Conservation (phyloP, 495 filamentous ascomycete species). For the Podospora pseudocomata region DNA sequence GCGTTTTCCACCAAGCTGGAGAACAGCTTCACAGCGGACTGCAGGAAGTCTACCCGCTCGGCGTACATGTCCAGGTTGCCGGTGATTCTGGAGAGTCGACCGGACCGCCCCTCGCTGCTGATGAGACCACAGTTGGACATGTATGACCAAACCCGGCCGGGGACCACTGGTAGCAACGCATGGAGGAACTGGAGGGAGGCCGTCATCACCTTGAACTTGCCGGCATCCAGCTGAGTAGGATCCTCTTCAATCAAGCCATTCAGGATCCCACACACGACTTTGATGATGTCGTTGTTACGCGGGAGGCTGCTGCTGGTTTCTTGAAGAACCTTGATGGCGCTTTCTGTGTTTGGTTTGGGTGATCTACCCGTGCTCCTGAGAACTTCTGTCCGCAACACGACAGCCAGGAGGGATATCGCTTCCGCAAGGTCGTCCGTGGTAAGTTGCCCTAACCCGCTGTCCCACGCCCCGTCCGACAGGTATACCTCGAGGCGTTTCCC, state of each 20-base stretch:
- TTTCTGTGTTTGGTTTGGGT: conserved; percentile 30
- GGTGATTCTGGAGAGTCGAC: conserved; percentile 68
- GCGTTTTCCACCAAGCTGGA: conserved; percentile 73
- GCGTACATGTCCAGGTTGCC: conserved; percentile 69
- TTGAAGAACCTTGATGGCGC: conserved; percentile 54
- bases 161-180: conserved; percentile 64
- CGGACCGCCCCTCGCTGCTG: conserved; percentile 65
- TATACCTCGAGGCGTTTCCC: conserved; percentile 66
- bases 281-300: conserved; percentile 71
- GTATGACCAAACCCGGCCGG: conserved; percentile 84
- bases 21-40: conserved; percentile 67
- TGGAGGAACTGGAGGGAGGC: conserved; percentile 77
- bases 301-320: conserved; percentile 70
- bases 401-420: conserved; percentile 40
- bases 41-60: conserved; percentile 72
- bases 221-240: conserved; percentile 44
- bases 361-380: conserved; percentile 27
- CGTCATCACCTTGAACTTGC: conserved; percentile 60
- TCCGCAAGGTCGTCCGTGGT: conserved; percentile 38
- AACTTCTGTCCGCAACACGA: conserved; percentile 38
- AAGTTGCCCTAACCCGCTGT: conserved; percentile 34
- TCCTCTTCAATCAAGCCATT: conserved; percentile 69
- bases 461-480: conserved; percentile 39
- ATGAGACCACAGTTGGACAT: conserved; percentile 75
- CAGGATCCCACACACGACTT: conserved; percentile 77